Percentiles rank a stretch among this genome's conserved stretches.
Evolutionary conservation across 73 alveolate genomes (phyloP).

Genomic region (Stentor coeruleus): DNA sequence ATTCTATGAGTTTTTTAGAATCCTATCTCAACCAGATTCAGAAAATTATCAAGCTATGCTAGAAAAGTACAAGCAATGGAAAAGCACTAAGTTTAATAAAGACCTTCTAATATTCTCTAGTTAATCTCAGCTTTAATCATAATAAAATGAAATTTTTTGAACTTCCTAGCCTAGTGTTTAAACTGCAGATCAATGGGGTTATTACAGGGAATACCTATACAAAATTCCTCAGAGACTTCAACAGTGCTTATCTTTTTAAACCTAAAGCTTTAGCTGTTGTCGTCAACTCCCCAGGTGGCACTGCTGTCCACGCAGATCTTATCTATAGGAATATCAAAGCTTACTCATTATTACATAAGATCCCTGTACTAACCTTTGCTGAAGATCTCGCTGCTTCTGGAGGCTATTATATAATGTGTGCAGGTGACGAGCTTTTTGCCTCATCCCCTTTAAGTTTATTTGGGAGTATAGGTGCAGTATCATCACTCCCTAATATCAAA

Average conservation of each 20-base stretch:
- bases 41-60: too few relatives aligned
- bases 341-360: constrained; percentile 10
- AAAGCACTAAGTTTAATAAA: too few relatives aligned
- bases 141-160: background rate
- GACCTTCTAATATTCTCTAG: too few relatives aligned
- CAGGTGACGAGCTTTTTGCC: constrained; percentile 47
- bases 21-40: too few relatives aligned
- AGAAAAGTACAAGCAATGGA: too few relatives aligned
- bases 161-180: background rate
- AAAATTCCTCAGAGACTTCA: background rate
- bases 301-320: background rate
- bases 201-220: background rate
- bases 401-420: constrained; percentile 38
- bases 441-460: constrained; percentile 28
- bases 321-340: background rate
- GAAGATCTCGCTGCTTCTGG: constrained; percentile 60
- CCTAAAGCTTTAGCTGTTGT: constrained; percentile 47
- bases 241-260: background rate
- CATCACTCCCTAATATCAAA: background rate
- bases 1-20: too few relatives aligned
- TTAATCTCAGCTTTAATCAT: too few relatives aligned
- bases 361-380: constrained; percentile 55
- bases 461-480: constrained; percentile 44
- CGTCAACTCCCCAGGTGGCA: constrained; percentile 39
- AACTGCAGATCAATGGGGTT: background rate